These are phyloP conservation scores for Thelonectria olida DNA, from an alignment of 2,329 filamentous ascomycete species.

Conservation along the genomic window DNA sequence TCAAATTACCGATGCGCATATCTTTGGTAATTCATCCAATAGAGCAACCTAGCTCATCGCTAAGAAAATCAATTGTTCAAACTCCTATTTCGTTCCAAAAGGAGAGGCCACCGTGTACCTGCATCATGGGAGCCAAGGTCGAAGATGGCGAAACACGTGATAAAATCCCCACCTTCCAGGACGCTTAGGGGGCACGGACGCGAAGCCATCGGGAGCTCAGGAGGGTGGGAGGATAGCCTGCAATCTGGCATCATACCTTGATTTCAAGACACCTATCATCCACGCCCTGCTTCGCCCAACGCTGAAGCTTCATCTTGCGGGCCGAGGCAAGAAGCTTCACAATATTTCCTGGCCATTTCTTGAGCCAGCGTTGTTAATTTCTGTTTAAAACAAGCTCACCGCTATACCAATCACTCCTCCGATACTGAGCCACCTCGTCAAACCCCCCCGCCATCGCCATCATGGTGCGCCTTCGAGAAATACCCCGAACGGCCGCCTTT, in stretches of 20 bases:
- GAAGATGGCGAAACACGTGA: slow-evolving; percentile 40
- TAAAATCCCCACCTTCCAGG: slow-evolving; percentile 28
- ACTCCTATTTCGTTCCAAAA: neutral
- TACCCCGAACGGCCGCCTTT: slow-evolving; percentile 95
- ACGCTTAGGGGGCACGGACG: slow-evolving; percentile 41
- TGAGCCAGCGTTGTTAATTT: slow-evolving; percentile 31
- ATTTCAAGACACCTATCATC: slow-evolving; percentile 36
- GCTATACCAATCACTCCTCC: slow-evolving; percentile 29
- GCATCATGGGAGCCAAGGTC: neutral
- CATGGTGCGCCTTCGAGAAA: slow-evolving; percentile 97
- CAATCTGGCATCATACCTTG: slow-evolving; percentile 57
- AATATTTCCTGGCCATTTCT: slow-evolving; percentile 29
- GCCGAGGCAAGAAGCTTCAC: slow-evolving; percentile 41
- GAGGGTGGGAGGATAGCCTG: slow-evolving; percentile 45
- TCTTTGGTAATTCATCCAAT: neutral
- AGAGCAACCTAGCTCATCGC: neutral
- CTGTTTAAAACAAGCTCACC: slow-evolving; percentile 26
- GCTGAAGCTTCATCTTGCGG: slow-evolving; percentile 41
- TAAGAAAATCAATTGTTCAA: neutral
- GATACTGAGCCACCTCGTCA: slow-evolving; percentile 36
- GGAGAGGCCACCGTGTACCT: neutral
- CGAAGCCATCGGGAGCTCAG: slow-evolving; percentile 42
- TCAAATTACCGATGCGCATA: too few relatives aligned
- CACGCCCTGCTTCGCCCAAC: slow-evolving; percentile 37
- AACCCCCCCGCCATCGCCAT: slow-evolving; percentile 46